Conservation (phyloP, 1,139 yeast species). For the Geotrichum restrictum region DNA sequence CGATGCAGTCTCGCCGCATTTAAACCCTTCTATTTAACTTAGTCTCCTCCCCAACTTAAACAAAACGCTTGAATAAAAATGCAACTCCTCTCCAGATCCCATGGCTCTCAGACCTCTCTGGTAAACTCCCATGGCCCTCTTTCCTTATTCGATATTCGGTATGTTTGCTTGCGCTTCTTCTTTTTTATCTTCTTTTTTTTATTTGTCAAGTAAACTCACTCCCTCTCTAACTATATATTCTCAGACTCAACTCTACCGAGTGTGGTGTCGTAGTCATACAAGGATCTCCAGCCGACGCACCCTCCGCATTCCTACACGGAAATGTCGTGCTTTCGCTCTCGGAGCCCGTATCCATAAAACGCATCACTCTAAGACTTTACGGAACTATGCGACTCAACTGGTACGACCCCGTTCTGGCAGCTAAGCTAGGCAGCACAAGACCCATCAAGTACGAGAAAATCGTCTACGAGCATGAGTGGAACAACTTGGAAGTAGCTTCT, state of each 20-base stretch:
- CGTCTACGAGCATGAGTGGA: constrained; percentile 79
- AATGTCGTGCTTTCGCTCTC: constrained; percentile 68
- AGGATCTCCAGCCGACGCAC: constrained; percentile 74
- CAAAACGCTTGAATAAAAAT: neutral
- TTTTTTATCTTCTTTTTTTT: too few species aligned
- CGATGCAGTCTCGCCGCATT: too few species aligned
- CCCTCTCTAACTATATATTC: neutral
- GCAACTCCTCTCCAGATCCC: constrained; percentile 5
- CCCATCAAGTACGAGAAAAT: constrained; percentile 59
- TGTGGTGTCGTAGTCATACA: constrained; percentile 78
- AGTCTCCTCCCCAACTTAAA: too few species aligned
- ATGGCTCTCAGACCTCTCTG: neutral
- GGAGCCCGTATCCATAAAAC: constrained; percentile 71
- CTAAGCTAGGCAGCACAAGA: constrained; percentile 46
- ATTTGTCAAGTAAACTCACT: too few species aligned
- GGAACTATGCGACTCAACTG: constrained; percentile 59
- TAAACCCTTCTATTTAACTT: too few species aligned
- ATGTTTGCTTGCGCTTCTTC: constrained; percentile 1
- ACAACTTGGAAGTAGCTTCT: constrained; percentile 49
- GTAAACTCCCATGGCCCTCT: constrained; percentile 5
- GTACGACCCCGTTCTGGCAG: constrained; percentile 29
- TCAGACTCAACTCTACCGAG: constrained; percentile 53
- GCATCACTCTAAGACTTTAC: constrained; percentile 57
- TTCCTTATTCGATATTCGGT: constrained; percentile 18
- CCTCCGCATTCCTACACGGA: constrained; percentile 76